Conservation (phyloP, 768 basidiomycete genomes). For the Tephrocybe rancida region DNA sequence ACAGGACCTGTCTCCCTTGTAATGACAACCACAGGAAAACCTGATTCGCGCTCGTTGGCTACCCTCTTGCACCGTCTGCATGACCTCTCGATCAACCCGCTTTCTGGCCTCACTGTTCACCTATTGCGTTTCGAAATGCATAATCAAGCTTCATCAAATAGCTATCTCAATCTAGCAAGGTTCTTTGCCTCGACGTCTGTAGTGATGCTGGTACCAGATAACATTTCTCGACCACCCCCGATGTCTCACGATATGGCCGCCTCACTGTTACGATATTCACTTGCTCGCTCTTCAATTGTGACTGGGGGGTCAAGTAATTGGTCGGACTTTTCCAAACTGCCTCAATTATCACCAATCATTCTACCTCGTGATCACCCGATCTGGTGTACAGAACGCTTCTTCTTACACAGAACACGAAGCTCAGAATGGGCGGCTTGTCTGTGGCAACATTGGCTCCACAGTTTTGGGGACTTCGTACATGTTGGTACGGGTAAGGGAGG, state of each 20-base stretch:
- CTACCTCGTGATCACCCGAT: constrained; percentile 44
- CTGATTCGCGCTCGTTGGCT: constrained; percentile 24
- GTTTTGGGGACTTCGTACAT: constrained; percentile 41
- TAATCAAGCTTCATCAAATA: constrained; percentile 45
- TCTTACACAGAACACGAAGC: constrained; percentile 42
- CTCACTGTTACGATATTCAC: constrained; percentile 1
- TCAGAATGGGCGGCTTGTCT: constrained; percentile 67
- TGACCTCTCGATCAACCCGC: constrained; percentile 19
- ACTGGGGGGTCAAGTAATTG: constrained; percentile 26
- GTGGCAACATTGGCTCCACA: constrained; percentile 65
- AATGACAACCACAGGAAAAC: constrained; percentile 34
- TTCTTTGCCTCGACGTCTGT: constrained; percentile 51
- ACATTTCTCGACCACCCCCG: constrained; percentile 29
- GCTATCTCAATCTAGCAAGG: constrained; percentile 65
- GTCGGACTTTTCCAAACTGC: constrained; percentile 36
- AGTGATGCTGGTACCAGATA: constrained; percentile 55
- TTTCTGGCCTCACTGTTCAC: constrained; percentile 43
- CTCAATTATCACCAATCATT: constrained; percentile 46
- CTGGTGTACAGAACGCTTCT: constrained; percentile 67
- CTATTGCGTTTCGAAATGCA: constrained; percentile 43
- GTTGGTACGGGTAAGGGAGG: constrained; percentile 22
- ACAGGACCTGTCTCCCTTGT: constrained; percentile 54
- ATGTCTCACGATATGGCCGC: constrained; percentile 19
- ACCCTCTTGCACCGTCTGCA: constrained; percentile 28
- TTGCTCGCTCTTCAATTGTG: constrained; percentile 20